Evolutionary conservation across 2,329 filamentous ascomycete species (phyloP), one percentile per base, ranked within the genome.

Genomic region (Nothomitra cinnamomea): DNA sequence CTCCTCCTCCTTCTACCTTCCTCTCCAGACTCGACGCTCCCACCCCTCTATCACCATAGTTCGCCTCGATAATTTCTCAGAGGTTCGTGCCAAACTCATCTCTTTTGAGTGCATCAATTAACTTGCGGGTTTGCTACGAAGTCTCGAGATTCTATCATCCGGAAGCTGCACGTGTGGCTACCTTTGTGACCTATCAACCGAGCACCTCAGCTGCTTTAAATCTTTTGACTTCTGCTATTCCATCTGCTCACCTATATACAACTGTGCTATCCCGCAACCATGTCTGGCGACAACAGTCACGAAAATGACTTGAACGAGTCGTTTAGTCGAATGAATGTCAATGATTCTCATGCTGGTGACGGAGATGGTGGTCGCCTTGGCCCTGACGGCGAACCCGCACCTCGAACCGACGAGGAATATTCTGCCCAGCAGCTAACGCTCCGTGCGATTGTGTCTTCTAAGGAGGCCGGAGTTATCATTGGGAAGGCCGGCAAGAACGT

Each of bases 401-500:
- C 87, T 63, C 92, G 90, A 73, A 94, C 90, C 56, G 92, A 98
- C 62, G 89, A 96, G 67, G 92, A 98, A 70, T 98, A 98, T 66
- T 88, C 87, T 52, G 80, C 88, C 67, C 82, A 89, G 52, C 86
- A 94, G 70, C 77, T 98, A 63, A 98, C 92, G 57, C 80, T 98
- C 58, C 86, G 92, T 67, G 92, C 92, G 62, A 95, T 98, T 66
- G 92, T 98, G 60, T 95, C 92, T 35, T 95, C 92, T 68, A 96
- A 96, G 74, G 92, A 98, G 72, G 92, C 92, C 56, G 92, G 92
- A 65, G 88, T 98, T 63, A 96, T 98, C 69, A 98, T 98, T 69
- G 92, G 92, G 69, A 98, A 98, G 73, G 88, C 84, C 55, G 92
- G 92, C 66, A 95, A 96, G 77, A 96, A 98, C 64, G 92, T 98